A percentile compares a stretch with the other conserved stretches of the same genome.
Evolutionary conservation across 805 yeast species (phyloP).

Genomic region (Myxozyma geophila): DNA sequence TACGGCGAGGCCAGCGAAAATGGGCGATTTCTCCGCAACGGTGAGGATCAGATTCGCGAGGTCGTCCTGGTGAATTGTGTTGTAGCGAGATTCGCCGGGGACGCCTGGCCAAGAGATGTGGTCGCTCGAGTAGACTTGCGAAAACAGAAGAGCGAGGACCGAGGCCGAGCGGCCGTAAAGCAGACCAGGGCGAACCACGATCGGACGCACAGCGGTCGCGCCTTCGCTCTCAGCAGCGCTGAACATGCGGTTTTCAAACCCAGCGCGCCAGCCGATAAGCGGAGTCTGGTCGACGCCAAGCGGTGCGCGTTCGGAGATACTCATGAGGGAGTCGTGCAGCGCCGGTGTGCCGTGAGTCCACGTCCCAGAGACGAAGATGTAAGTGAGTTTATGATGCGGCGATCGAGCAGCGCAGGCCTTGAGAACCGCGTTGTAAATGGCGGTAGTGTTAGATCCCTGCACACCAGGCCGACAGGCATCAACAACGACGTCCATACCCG

Average conservation of each 20-base stretch:
- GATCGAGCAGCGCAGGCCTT: constrained; percentile 12
- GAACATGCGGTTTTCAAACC: constrained; percentile 19
- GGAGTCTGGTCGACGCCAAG: constrained; percentile 15
- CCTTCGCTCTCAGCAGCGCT: constrained; percentile 11
- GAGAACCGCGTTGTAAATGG: constrained; percentile 19
- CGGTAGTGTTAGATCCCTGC: constrained; percentile 5
- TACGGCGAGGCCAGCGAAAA: constrained; percentile 19
- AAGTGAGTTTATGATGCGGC: constrained; percentile 18
- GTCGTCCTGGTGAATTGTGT: constrained; percentile 26
- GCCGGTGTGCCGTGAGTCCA: constrained; percentile 27
- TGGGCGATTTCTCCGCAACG: constrained; percentile 21
- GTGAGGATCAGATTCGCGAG: constrained; percentile 15
- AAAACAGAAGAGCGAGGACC: constrained; percentile 10
- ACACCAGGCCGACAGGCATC: constrained; percentile 20
- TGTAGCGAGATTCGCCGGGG: constrained; percentile 17
- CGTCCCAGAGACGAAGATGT: constrained; percentile 23
- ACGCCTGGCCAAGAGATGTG: constrained; percentile 24
- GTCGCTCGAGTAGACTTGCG: constrained; percentile 14
- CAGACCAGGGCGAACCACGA: constrained; percentile 21
- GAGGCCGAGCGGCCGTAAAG: constrained; percentile 26
- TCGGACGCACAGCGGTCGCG: constrained; percentile 9
- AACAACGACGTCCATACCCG: constrained; percentile 22
- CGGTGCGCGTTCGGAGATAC: constrained; percentile 23
- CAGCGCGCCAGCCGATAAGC: constrained; percentile 24
- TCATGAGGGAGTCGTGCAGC: constrained; percentile 6